Evolutionary conservation across 2,329 filamentous ascomycete genomes (phyloP), one percentile per base, ranked within the genome.

Genomic region (Neurospora sp.): DNA sequence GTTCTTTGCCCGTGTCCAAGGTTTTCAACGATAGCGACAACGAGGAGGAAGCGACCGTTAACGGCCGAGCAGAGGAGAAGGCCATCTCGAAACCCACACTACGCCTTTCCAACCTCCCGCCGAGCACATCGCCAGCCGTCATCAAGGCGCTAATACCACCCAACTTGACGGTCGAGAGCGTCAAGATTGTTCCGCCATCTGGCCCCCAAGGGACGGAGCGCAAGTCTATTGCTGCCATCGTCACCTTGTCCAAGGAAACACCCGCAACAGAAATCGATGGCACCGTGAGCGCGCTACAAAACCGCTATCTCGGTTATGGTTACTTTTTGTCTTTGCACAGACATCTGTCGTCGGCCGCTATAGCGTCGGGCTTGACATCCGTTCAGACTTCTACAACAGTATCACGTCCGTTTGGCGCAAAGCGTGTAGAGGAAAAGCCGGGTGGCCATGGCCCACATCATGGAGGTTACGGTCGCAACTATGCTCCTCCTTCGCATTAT

Each of bases 251-350:
- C 1, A 89, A 91, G 70, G 92, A 96, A 73, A 96, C 93, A 0
- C 88, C 93, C 0, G 91, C 91, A 0, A 91, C 89, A 33, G 92
- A 96, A 70, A 94, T 97, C 69, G 93, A 97, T 76, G 85, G 88
- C 4, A 87, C 90, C 0, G 92, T 97, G 68, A 95, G 89, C 77
- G 81, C 87, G 3, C 81, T 97, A 39, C 92, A 96, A 77, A 93
- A 96, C 73, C 88, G 86, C 74, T 97, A 97, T 77, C 82, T 97
- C 17, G 94, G 94, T 17, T 93, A 88, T 77, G 94, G 94, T 5
- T 93, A 91, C 81, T 91, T 94, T 78, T 83, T 97, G 2, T 90
- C 88, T 6, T 85, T 97, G 65, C 92, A 94, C 71, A 86, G 93
- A 10, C 92, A 96, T 80, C 84, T 97, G 4, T 96, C 93, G 0